phyloP scores from a whole-genome alignment of 1,284 basidiomycete genomes.

The Irpex rosettiformis region DNA sequence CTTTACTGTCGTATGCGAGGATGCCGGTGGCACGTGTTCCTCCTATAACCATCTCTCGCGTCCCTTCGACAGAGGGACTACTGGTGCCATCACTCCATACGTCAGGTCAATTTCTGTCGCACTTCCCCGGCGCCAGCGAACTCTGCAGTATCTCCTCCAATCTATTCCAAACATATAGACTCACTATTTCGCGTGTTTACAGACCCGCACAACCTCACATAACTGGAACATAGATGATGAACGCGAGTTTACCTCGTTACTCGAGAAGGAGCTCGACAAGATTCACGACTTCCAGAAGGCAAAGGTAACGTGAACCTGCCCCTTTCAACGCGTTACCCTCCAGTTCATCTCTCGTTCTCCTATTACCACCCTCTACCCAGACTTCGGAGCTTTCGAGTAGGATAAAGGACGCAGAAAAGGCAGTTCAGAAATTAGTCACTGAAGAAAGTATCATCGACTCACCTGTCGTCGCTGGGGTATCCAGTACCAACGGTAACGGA shows the following conservation, averaged over 20 bases:
- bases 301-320: constrained; percentile 52
- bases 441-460: constrained; percentile 38
- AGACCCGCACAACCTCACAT: constrained; percentile 58
- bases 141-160: too few species aligned
- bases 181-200: constrained; percentile 8
- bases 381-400: constrained; percentile 80
- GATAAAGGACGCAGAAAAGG: constrained; percentile 78
- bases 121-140: too few species aligned
- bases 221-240: constrained; percentile 81
- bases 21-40: too few species aligned
- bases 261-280: constrained; percentile 91
- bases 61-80: too few species aligned
- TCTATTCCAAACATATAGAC: too few species aligned
- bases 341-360: not conserved
- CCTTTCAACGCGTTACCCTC: constrained; percentile 3
- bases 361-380: constrained; percentile 34
- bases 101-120: too few species aligned
- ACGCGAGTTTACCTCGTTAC: constrained; percentile 71
- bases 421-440: constrained; percentile 74
- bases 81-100: not conserved
- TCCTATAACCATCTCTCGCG: too few species aligned
- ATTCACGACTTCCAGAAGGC: constrained; percentile 92
- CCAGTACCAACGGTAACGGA: constrained; percentile 8
- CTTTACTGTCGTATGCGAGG: too few species aligned
- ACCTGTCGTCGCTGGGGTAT: constrained; percentile 8